Evolutionary conservation across 345 rosid genomes (phyloP).

Genomic region (Chamaenerion angustifolium): DNA sequence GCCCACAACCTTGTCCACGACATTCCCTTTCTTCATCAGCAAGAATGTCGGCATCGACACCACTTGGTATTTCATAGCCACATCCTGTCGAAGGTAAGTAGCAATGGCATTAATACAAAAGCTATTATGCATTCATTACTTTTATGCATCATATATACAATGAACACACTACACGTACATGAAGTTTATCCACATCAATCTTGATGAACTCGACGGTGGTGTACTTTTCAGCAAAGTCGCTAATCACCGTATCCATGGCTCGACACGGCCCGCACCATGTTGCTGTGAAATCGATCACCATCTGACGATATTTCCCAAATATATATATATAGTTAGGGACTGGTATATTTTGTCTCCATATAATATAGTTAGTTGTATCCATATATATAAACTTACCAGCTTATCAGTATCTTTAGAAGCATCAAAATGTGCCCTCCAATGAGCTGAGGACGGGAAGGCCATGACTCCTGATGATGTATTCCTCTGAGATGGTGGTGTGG

Average conservation of each 20-base stretch:
- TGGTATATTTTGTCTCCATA: too few species aligned
- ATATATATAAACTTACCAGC: conserved; percentile 36
- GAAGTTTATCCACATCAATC: conserved; percentile 74
- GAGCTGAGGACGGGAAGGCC: conserved; percentile 35
- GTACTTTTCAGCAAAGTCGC: conserved; percentile 31
- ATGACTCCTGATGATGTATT: conserved; percentile 8
- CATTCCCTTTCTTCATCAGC: conserved; percentile 51
- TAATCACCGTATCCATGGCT: conserved; percentile 45
- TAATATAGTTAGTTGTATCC: too few species aligned
- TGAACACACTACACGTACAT: conserved; percentile 46
- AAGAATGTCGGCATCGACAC: conserved; percentile 41
- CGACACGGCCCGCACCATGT: conserved; percentile 87
- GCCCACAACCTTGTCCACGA: conserved; percentile 44
- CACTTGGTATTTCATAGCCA: conserved; percentile 24
- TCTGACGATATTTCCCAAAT: too few species aligned
- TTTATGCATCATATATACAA: too few species aligned
- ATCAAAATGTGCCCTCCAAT: conserved; percentile 43
- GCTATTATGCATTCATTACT: too few species aligned
- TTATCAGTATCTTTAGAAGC: conserved; percentile 41
- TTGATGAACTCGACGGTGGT: conserved; percentile 52
- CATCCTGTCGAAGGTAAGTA: conserved; percentile 33
- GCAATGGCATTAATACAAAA: too few species aligned
- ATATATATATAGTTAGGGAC: too few species aligned
- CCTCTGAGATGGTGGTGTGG: too few species aligned
- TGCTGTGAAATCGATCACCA: conserved; percentile 48